A percentile compares a stretch with the other conserved stretches of the same genome.
Conservation (phyloP, 768 basidiomycete genomes). For the Mycena floridula region DNA sequence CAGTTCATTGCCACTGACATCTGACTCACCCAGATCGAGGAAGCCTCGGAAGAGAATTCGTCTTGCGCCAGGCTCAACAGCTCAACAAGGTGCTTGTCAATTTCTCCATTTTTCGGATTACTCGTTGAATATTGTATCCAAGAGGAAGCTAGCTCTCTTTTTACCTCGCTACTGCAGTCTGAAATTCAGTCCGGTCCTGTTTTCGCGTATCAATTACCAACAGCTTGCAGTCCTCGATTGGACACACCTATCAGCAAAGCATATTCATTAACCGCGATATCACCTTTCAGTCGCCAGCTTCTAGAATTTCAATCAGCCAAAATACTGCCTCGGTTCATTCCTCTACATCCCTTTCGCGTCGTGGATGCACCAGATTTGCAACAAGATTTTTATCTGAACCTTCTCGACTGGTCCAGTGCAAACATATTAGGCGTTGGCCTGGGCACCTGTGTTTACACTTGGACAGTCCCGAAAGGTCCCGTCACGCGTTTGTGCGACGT, state of each 20-base stretch:
- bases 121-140: no score
- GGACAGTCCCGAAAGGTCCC: no score
- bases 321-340: constrained; percentile 53
- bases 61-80: no score
- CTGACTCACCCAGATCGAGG: no score
- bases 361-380: constrained; percentile 73
- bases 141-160: constrained; percentile 51
- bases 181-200: no score
- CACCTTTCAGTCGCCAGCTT: constrained; percentile 51
- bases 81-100: no score
- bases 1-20: no score
- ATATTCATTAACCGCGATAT: constrained; percentile 59
- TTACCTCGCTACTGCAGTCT: constrained; percentile 44
- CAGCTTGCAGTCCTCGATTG: constrained; percentile 42
- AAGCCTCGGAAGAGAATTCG: no score
- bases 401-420: constrained; percentile 72
- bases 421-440: constrained; percentile 71
- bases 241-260: constrained; percentile 18
- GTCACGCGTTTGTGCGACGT: no score
- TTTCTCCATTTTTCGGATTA: no score
- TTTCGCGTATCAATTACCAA: no score
- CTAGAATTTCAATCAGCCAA: constrained; percentile 56
- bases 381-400: constrained; percentile 78
- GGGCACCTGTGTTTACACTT: constrained; percentile 63
- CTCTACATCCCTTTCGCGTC: constrained; percentile 71